A percentile compares a stretch with the other conserved stretches of the same genome.
phyloP scores from a whole-genome alignment of 2,329 filamentous ascomycete species.

The Plectosphaerella cucumerina region DNA sequence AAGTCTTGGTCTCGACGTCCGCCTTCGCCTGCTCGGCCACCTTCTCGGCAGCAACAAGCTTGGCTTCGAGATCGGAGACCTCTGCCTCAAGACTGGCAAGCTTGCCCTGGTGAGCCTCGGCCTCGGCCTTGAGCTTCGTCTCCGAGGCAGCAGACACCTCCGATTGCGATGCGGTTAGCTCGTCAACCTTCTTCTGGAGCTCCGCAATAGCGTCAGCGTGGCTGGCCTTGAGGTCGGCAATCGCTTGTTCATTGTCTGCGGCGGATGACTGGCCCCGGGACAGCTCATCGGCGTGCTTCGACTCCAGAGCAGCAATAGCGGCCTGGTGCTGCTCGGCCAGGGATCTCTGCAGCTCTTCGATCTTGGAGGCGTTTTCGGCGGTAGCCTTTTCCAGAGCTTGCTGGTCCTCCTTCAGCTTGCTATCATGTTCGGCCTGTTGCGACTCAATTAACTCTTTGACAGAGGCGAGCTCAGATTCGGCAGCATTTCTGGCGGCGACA shows the following conservation, averaged over 20 bases:
- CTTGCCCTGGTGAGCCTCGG: slow-evolving; percentile 38
- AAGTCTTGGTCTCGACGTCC: slow-evolving; percentile 38
- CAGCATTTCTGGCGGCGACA: slow-evolving; percentile 43
- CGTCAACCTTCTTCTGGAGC: slow-evolving; percentile 52
- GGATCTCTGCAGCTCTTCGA: slow-evolving; percentile 45
- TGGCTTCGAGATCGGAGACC: slow-evolving; percentile 44
- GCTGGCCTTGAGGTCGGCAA: slow-evolving; percentile 44
- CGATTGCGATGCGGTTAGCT: slow-evolving; percentile 43
- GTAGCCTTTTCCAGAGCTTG: slow-evolving; percentile 30
- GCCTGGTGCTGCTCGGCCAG: slow-evolving; percentile 47
- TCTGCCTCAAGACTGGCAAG: slow-evolving; percentile 48
- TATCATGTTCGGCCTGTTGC: slow-evolving; percentile 35
- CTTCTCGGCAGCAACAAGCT: slow-evolving; percentile 43
- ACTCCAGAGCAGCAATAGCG: slow-evolving; percentile 45
- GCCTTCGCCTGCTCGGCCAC: slow-evolving; percentile 36
- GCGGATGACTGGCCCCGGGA: slow-evolving; percentile 39
- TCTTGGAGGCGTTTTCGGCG: slow-evolving; percentile 43
- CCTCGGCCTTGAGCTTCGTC: slow-evolving; percentile 38
- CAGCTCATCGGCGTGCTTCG: slow-evolving; percentile 48
- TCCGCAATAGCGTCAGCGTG: slow-evolving; percentile 44
- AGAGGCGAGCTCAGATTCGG: slow-evolving; percentile 41
- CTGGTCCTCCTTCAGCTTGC: slow-evolving; percentile 32
- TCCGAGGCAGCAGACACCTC: slow-evolving; percentile 40
- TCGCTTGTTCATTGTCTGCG: slow-evolving; percentile 41
- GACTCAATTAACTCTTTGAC: slow-evolving; percentile 48